Percentiles rank a stretch among this genome's conserved stretches.
Evolutionary conservation across 73 alveolate species (phyloP).

Genomic region (Stentor roeselii): DNA sequence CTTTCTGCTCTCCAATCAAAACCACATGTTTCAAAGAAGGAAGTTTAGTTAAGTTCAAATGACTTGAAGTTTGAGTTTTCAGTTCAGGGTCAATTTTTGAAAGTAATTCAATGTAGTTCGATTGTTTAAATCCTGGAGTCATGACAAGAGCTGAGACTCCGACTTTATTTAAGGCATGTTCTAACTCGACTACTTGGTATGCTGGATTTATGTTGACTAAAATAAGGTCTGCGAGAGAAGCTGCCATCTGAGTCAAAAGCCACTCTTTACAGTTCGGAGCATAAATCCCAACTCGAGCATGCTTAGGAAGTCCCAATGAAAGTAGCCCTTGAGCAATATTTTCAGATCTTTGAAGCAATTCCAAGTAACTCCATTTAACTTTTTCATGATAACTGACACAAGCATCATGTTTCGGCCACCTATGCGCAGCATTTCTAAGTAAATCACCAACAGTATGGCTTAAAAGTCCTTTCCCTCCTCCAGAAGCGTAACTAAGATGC

Average conservation of each 20-base stretch:
- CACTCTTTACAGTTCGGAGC: slow-evolving; percentile 80
- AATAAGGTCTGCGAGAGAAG: slow-evolving; percentile 73
- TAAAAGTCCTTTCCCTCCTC: slow-evolving; percentile 7
- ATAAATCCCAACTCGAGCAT: slow-evolving; percentile 77
- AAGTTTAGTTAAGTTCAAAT: slow-evolving; percentile 31
- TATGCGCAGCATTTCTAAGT: slow-evolving; percentile 33
- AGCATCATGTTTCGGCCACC: slow-evolving; percentile 44
- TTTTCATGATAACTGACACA: background rate
- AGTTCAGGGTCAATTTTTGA: slow-evolving; percentile 56
- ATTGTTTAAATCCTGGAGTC: slow-evolving; percentile 57
- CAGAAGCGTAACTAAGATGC: slow-evolving; percentile 5
- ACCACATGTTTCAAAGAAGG: slow-evolving; percentile 46
- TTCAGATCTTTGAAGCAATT: slow-evolving; percentile 54
- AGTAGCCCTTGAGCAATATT: slow-evolving; percentile 73
- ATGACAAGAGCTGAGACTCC: slow-evolving; percentile 42
- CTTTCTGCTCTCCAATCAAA: slow-evolving; percentile 46
- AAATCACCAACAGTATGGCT: background rate
- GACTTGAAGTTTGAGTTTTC: slow-evolving; percentile 30
- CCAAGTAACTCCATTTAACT: slow-evolving; percentile 46
- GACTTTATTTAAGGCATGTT: slow-evolving; percentile 50
- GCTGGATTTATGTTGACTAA: slow-evolving; percentile 88
- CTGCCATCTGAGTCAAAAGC: slow-evolving; percentile 66
- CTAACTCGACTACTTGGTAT: slow-evolving; percentile 61
- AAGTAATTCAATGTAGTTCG: slow-evolving; percentile 58
- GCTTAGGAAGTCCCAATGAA: slow-evolving; percentile 69